Evolutionary conservation across 2,329 filamentous ascomycete species (phyloP), one percentile per base, ranked within the genome.

Genomic region (Ceratocystis diversiconidia): DNA sequence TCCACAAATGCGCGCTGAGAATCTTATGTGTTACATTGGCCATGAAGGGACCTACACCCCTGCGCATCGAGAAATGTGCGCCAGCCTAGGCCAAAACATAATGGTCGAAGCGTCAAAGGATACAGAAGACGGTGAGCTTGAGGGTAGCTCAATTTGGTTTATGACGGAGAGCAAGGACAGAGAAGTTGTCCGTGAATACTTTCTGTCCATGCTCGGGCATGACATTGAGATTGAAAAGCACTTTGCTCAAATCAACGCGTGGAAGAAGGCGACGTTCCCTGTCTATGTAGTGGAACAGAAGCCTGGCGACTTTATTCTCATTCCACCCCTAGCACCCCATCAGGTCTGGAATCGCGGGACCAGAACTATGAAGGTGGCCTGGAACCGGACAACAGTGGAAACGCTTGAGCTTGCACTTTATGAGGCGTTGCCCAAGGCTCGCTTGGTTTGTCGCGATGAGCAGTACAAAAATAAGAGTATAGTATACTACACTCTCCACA

Each of bases 391-490:
- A 0, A 96, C 92, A 0, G 88, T 89, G 1, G 91, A 97, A 72
- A 97, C 94, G 0, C 80, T 99, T 2, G 88, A 92, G 69, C 79
- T 95, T 73, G 94, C 92, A 0, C 75, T 97, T 22, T 82, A 85
- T 67, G 94, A 97, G 76, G 91, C 92, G 0, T 79, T 99, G 2
- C 91, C 92, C 0, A 90, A 91, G 70, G 90, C 92, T 8, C 84
- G 91, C 12, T 83, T 96, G 70, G 92, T 97, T 2, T 97, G 94
- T 73, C 88, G 94, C 46, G 94, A 99, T 70, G 94, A 99, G 73
- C 92, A 97, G 74, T 99, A 99, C 79, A 97, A 97, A 74, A 96
- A 95, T 77, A 97, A 97, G 74, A 90, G 92, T 4, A 96, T 97
- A 66, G 81, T 96, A 57, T 96, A 92, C 74, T 96, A 87, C 73